Evolutionary conservation across 2,329 filamentous ascomycete genomes (phyloP).

Genomic region (Nothopassalora personata): DNA sequence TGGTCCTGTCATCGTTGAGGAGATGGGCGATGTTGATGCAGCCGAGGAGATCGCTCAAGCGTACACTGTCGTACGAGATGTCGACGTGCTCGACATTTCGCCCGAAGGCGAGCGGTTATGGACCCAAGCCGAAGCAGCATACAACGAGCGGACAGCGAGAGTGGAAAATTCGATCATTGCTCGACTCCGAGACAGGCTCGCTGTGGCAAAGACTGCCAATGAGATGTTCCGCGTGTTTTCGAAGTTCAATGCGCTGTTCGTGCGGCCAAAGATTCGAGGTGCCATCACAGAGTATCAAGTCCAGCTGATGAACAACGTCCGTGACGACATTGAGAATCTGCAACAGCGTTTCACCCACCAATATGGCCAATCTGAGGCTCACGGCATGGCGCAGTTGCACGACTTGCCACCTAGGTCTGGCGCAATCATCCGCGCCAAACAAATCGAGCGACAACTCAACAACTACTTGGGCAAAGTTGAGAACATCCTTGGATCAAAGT

Average conservation of each 20-base stretch:
- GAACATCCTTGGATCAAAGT: conserved; percentile 89
- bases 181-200: conserved; percentile 81
- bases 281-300: conserved; percentile 98
- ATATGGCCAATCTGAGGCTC: conserved; percentile 95
- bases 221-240: conserved; percentile 99
- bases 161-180: conserved; percentile 99
- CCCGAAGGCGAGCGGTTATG: conserved; percentile 84
- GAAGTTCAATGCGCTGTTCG: conserved; percentile 98
- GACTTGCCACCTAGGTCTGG: conserved; percentile 94
- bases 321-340: conserved; percentile 85
- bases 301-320: conserved; percentile 95
- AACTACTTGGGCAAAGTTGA: conserved; percentile 99
- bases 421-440: conserved; percentile 93
- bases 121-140: conserved; percentile 89
- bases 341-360: conserved; percentile 99
- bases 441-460: conserved; percentile 93
- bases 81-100: conserved; percentile 90
- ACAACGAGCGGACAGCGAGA: conserved; percentile 93
- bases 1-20: conserved; percentile 71
- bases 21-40: conserved; percentile 94
- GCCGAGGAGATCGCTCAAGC: conserved; percentile 94
- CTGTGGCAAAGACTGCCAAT: conserved; percentile 92
- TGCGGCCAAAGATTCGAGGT: conserved; percentile 96
- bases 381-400: conserved; percentile 95
- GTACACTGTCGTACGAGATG: conserved; percentile 88